Percentiles rank a stretch among this genome's conserved stretches.
Conservation (phyloP, 2,329 filamentous ascomycete species). For the Dactylella cylindrospora region DNA sequence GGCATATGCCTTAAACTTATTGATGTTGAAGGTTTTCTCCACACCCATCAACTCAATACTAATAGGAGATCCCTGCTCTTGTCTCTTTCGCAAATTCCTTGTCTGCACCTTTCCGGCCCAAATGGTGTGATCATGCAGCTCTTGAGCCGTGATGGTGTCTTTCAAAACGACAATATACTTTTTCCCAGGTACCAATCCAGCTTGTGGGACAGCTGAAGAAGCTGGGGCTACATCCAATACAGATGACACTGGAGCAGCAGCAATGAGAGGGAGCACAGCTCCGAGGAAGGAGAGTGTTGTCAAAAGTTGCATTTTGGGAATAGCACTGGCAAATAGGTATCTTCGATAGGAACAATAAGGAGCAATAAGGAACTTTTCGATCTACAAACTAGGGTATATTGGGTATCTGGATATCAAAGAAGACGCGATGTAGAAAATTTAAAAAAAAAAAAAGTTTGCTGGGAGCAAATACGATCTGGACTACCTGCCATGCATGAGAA, state of each 20-base stretch:
- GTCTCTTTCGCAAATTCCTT: slow-evolving; percentile 18
- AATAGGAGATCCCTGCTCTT: not conserved
- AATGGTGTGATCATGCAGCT: slow-evolving; percentile 6
- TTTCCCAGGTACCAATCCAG: not conserved
- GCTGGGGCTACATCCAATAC: not conserved
- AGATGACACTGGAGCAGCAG: not conserved
- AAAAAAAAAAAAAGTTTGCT: too few species aligned
- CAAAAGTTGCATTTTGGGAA: slow-evolving; percentile 4
- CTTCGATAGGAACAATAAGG: too few species aligned
- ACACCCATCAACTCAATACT: slow-evolving; percentile 49
- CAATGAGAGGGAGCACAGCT: slow-evolving; percentile 3
- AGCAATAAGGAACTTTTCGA: too few species aligned
- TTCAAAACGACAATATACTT: slow-evolving; percentile 27
- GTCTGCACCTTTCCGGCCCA: slow-evolving; percentile 16
- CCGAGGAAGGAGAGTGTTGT: slow-evolving; percentile 1
- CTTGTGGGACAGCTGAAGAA: not conserved
- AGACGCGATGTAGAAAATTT: too few species aligned
- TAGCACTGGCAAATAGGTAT: too few species aligned
- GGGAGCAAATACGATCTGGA: too few species aligned
- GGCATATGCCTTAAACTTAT: slow-evolving; percentile 54
- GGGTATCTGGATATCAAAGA: too few species aligned
- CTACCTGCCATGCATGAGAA: too few species aligned
- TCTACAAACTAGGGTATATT: too few species aligned
- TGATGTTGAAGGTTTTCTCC: slow-evolving; percentile 54
- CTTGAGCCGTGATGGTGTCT: not conserved